phyloP scores from a whole-genome alignment of 139 green algal genomes.

The Chara braunii region DNA sequence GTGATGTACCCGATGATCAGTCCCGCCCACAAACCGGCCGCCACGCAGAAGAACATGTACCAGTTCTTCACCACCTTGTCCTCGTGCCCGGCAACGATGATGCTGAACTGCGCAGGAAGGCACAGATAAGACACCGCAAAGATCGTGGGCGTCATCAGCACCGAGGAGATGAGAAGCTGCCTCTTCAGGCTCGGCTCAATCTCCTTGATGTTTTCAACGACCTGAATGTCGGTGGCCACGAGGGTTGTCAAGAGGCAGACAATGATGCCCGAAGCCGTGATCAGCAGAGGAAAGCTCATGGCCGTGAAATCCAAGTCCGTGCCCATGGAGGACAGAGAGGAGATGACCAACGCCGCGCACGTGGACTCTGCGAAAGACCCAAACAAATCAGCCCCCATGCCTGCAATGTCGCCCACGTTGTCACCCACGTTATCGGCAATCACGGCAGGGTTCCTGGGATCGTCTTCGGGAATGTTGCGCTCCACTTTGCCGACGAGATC shows the following conservation, averaged over 20 bases:
- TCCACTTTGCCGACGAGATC: slow-evolving; percentile 94
- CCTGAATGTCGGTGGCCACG: slow-evolving; percentile 42
- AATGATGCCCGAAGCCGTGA: slow-evolving; percentile 49
- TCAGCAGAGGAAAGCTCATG: slow-evolving; percentile 49
- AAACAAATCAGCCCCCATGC: slow-evolving; percentile 97
- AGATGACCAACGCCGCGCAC: slow-evolving; percentile 58
- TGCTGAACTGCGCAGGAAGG: slow-evolving; percentile 38
- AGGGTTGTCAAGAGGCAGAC: slow-evolving; percentile 46
- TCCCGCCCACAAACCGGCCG: slow-evolving; percentile 83
- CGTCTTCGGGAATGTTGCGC: slow-evolving; percentile 74
- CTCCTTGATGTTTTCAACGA: slow-evolving; percentile 23
- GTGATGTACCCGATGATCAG: slow-evolving; percentile 91
- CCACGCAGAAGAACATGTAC: slow-evolving; percentile 90
- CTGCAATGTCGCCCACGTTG: slow-evolving; percentile 97
- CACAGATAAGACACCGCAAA: slow-evolving; percentile 28
- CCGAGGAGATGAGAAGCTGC: slow-evolving; percentile 42
- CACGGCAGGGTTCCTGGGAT: slow-evolving; percentile 90
- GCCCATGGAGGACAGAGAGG: slow-evolving; percentile 18
- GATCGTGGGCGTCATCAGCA: slow-evolving; percentile 45
- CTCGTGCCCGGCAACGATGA: slow-evolving; percentile 21
- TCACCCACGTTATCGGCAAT: slow-evolving; percentile 86
- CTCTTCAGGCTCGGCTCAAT: slow-evolving; percentile 42
- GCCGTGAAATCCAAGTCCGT: slow-evolving; percentile 22
- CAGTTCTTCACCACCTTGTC: slow-evolving; percentile 65
- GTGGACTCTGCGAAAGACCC: slow-evolving; percentile 59